These are phyloP conservation scores for Trichomonascaceae sp. DNA, from an alignment of 1,139 yeast genomes.

Conservation along the genomic window DNA sequence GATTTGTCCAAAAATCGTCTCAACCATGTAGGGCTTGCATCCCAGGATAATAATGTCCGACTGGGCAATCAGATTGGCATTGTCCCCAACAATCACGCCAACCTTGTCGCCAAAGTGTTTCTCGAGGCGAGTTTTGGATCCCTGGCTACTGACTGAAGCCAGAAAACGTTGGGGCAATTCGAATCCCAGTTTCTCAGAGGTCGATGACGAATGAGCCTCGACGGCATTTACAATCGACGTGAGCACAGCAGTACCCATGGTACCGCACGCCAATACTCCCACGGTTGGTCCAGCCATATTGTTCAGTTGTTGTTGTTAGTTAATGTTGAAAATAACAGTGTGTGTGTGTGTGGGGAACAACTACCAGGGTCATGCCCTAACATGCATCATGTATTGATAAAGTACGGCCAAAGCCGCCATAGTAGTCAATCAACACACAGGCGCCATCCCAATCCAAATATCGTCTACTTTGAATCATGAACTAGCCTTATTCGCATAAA, in stretches of 20 bases:
- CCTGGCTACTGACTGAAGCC: conserved; percentile 57
- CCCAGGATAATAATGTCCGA: conserved; percentile 71
- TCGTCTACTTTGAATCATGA: too few species aligned
- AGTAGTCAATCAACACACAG: too few species aligned
- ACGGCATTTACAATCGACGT: conserved; percentile 47
- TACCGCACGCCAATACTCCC: conserved; percentile 84
- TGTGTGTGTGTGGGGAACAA: too few species aligned
- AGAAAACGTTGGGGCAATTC: conserved; percentile 51
- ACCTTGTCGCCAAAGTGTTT: conserved; percentile 37
- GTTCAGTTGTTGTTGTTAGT: too few species aligned
- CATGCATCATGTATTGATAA: too few species aligned
- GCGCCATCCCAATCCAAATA: too few species aligned
- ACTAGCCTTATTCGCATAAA: too few species aligned
- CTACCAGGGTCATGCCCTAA: too few species aligned
- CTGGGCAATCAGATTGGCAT: conserved; percentile 42
- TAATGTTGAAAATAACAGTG: too few species aligned
- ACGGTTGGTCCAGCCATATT: conserved; percentile 43
- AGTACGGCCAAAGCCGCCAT: too few species aligned
- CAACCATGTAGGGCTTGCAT: conserved; percentile 73
- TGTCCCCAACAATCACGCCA: conserved; percentile 41
- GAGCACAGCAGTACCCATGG: conserved; percentile 93
- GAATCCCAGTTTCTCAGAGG: conserved; percentile 22
- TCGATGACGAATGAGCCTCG: conserved; percentile 10
- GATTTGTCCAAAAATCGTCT: conserved; percentile 35
- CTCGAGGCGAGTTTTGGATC: conserved; percentile 35